phyloP scores from a whole-genome alignment of 495 filamentous ascomycete genomes.

The Polyplosphaeria fusca region DNA sequence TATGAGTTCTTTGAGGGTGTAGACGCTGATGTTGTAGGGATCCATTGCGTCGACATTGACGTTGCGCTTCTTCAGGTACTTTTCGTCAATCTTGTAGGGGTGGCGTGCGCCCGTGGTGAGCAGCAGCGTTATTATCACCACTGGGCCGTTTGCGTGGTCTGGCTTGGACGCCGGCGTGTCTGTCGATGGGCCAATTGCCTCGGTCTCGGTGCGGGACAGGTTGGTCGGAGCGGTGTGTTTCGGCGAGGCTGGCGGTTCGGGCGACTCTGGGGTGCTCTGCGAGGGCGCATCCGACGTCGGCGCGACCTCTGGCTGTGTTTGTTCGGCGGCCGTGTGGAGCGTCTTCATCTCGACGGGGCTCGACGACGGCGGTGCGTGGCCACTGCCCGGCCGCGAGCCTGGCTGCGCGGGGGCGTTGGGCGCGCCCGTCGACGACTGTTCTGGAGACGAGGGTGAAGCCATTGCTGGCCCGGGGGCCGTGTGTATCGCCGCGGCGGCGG shows the following conservation, averaged over 20 bases:
- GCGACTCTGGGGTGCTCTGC: neutral
- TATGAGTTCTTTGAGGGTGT: conserved; percentile 88
- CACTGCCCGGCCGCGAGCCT: conserved; percentile 7
- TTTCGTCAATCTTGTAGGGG: conserved; percentile 81
- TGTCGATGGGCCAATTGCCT: conserved; percentile 43
- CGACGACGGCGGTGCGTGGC: conserved; percentile 8
- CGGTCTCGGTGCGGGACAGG: conserved; percentile 34
- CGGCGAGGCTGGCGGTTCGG: neutral
- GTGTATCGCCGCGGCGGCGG: neutral
- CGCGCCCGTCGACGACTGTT: conserved; percentile 9
- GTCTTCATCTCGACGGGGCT: conserved; percentile 33
- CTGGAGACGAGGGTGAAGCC: conserved; percentile 10
- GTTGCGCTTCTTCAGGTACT: conserved; percentile 74
- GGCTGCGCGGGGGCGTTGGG: neutral
- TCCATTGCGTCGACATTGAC: conserved; percentile 73
- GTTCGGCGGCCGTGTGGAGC: conserved; percentile 13
- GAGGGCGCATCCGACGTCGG: neutral
- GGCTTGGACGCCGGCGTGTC: conserved; percentile 32
- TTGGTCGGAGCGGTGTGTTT: conserved; percentile 13
- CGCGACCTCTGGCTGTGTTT: neutral
- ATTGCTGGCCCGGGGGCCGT: conserved; percentile 17
- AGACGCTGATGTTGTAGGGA: conserved; percentile 83
- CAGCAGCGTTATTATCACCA: conserved; percentile 64
- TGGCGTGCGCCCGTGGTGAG: conserved; percentile 78
- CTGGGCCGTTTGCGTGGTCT: conserved; percentile 33